Conservation (phyloP, 257 asterid genomes). For the Ilex asprella region DNA sequence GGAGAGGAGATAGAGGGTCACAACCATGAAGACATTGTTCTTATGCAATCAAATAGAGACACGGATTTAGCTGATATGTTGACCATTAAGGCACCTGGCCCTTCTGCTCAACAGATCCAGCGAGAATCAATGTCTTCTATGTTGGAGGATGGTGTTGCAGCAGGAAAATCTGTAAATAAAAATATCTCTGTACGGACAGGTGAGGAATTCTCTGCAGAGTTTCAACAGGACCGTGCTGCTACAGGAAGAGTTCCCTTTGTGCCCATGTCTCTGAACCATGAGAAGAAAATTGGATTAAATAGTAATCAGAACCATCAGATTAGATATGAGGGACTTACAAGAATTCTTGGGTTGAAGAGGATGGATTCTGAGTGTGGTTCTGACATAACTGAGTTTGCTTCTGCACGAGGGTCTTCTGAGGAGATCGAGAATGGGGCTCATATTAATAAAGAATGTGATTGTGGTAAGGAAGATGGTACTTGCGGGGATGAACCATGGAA, state of each 20-base stretch:
- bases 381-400: constrained; percentile 40
- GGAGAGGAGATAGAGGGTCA: constrained; percentile 5
- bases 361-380: constrained; percentile 63
- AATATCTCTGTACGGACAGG: constrained; percentile 47
- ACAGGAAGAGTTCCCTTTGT: constrained; percentile 31
- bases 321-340: constrained; percentile 55
- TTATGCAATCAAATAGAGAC: constrained; percentile 32
- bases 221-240: constrained; percentile 44
- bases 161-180: constrained; percentile 24
- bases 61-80: constrained; percentile 28
- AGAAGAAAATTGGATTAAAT: constrained; percentile 27
- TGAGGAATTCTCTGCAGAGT: constrained; percentile 48
- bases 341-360: constrained; percentile 55
- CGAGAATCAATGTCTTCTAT: constrained; percentile 25
- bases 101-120: constrained; percentile 31
- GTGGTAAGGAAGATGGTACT: constrained; percentile 21
- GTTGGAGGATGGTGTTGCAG: constrained; percentile 18
- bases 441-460: constrained; percentile 22
- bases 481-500: constrained; percentile 25
- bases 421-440: constrained; percentile 30
- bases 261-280: constrained; percentile 20
- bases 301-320: constrained; percentile 27
- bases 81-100: constrained; percentile 28
- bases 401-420: constrained; percentile 42
- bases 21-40: constrained; percentile 16